phyloP scores from a whole-genome alignment of 192 early-diverging fungal species.

The Rhizoclosmatium globosum region DNA sequence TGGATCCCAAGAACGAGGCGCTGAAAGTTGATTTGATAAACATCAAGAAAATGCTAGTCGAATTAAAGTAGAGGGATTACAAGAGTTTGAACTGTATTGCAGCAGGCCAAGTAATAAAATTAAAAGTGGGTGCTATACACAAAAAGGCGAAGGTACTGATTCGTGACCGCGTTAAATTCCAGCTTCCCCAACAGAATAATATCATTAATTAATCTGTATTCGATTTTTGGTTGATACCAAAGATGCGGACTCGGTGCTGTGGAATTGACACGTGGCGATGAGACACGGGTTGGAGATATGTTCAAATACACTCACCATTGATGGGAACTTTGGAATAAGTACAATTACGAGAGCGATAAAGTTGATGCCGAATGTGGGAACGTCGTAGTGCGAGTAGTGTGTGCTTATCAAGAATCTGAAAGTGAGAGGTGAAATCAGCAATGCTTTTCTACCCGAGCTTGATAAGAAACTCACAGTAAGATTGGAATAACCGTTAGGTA shows the following conservation, averaged over 20 bases:
- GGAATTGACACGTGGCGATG: not conserved
- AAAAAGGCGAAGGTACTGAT: too few relatives aligned
- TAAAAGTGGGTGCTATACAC: too few relatives aligned
- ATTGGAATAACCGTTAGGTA: conserved; percentile 96
- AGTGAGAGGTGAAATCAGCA: not conserved
- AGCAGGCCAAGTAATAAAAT: too few relatives aligned
- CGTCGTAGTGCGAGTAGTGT: conserved; percentile 96
- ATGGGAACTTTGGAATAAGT: conserved; percentile 91
- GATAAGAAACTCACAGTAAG: conserved; percentile 73
- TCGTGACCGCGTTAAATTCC: too few relatives aligned
- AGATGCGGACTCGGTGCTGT: conserved; percentile 80
- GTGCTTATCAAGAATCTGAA: conserved; percentile 88
- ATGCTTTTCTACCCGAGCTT: conserved; percentile 9
- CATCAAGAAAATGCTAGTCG: conserved; percentile 4
- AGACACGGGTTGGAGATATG: not conserved
- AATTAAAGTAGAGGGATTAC: not conserved
- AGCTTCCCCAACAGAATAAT: too few relatives aligned
- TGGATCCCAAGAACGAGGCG: conserved; percentile 63
- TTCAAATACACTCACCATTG: conserved; percentile 44
- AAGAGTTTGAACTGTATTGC: not conserved
- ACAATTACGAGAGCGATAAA: conserved; percentile 83
- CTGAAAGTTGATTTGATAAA: conserved; percentile 40
- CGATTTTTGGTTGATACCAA: conserved; percentile 82
- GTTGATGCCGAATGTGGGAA: conserved; percentile 90
- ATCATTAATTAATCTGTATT: conserved; percentile 18